Conservation (phyloP, 495 filamentous ascomycete genomes). For the Eremomyces bilateralis region DNA sequence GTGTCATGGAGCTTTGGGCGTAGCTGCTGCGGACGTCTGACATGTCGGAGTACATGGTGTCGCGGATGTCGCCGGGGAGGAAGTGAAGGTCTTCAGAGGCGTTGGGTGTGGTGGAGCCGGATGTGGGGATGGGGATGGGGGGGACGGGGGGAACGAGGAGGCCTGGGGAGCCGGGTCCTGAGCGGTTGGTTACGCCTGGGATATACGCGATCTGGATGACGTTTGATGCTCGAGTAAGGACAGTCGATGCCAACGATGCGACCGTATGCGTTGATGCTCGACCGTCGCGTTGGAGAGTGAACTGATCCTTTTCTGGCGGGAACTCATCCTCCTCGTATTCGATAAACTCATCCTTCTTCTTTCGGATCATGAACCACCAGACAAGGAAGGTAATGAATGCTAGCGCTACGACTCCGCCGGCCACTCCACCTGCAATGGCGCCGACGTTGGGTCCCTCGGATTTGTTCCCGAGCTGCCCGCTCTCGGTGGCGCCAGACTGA, state of each 20-base stretch:
- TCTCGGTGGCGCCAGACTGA: constrained; percentile 14
- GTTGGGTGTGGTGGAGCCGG: constrained; percentile 24
- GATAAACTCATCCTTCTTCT: constrained; percentile 43
- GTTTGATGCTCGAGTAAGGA: constrained; percentile 88
- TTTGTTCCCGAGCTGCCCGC: constrained; percentile 6
- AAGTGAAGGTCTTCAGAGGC: constrained; percentile 72
- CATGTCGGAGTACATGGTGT: constrained; percentile 55
- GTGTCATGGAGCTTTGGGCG: constrained; percentile 36
- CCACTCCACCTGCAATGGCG: constrained; percentile 66
- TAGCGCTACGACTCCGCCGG: constrained; percentile 51
- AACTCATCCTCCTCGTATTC: constrained; percentile 28
- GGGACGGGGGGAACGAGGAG: constrained; percentile 82
- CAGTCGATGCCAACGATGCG: constrained; percentile 80
- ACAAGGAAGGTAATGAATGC: constrained; percentile 53
- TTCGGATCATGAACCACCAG: constrained; percentile 74
- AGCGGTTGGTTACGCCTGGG: constrained; percentile 87
- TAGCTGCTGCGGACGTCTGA: constrained; percentile 35
- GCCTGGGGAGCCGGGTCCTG: constrained; percentile 57
- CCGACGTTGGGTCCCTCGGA: constrained; percentile 40
- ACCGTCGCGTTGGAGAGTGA: constrained; percentile 37
- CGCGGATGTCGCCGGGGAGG: constrained; percentile 75
- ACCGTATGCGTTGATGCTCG: constrained; percentile 70
- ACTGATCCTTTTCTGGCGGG: constrained; percentile 29
- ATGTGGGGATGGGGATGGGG: constrained; percentile 53
- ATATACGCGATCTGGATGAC: constrained; percentile 99